phyloP scores from a whole-genome alignment of 331 rosid genomes.

The Cydonia oblonga region DNA sequence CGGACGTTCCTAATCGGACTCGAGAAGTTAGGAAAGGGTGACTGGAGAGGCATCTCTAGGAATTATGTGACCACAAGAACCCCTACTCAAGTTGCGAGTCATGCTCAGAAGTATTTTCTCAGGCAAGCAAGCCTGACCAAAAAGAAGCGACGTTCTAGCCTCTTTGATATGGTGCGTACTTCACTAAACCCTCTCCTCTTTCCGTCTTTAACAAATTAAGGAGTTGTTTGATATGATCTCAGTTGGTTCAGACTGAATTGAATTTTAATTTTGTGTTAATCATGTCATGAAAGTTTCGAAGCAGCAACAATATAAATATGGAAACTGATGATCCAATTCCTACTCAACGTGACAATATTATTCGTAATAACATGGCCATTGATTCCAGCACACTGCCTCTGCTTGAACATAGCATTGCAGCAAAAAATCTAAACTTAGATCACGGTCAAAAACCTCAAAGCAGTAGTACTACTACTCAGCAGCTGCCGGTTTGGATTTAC shows the following conservation, averaged over 20 bases:
- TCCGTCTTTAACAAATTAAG: too few relatives aligned
- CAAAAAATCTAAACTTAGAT: slow-evolving; percentile 11
- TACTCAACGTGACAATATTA: not conserved
- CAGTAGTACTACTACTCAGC: not conserved
- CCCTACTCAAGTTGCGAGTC: slow-evolving; percentile 95
- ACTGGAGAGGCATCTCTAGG: slow-evolving; percentile 89
- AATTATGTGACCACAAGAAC: slow-evolving; percentile 78
- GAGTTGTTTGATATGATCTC: too few relatives aligned
- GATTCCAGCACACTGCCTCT: slow-evolving; percentile 12
- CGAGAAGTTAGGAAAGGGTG: slow-evolving; percentile 83
- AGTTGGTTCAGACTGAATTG: too few relatives aligned
- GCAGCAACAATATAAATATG: slow-evolving; percentile 4
- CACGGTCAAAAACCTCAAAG: slow-evolving; percentile 1
- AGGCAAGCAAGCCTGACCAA: slow-evolving; percentile 45
- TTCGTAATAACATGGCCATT: slow-evolving; percentile 6
- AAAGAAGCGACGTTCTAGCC: slow-evolving; percentile 86
- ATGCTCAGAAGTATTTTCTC: slow-evolving; percentile 86
- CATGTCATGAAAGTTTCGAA: slow-evolving; percentile 35
- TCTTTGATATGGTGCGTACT: slow-evolving; percentile 58
- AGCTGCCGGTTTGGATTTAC: slow-evolving; percentile 30
- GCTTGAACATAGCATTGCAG: slow-evolving; percentile 5
- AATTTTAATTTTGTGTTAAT: not conserved
- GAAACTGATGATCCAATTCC: not conserved
- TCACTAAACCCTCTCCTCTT: too few relatives aligned
- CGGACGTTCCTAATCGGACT: slow-evolving; percentile 71